A percentile compares a stretch with the other conserved stretches of the same genome.
Evolutionary conservation across 495 filamentous ascomycete species (phyloP).

Genomic region (Trichoderma erinaceum): DNA sequence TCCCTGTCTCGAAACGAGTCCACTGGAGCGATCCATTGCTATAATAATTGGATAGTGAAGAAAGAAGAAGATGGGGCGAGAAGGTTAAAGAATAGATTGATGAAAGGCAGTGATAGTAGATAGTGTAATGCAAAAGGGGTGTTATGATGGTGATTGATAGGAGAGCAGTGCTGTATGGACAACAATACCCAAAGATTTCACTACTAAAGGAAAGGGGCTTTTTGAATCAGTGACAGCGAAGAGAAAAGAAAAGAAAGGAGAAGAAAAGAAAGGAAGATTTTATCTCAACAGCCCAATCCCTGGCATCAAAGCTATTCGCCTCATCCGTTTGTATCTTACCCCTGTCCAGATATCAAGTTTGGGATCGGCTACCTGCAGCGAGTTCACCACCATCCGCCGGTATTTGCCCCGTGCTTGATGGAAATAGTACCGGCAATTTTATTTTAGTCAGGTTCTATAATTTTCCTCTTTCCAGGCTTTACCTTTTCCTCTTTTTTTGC

Average conservation of each 20-base stretch:
- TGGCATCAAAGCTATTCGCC: not conserved
- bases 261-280: not conserved
- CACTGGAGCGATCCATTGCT: not conserved
- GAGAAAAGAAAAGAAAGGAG: not conserved
- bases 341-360: not conserved
- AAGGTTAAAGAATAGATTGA: too few relatives aligned
- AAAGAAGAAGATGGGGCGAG: too few relatives aligned
- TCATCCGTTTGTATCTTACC: conserved; percentile 5
- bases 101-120: not conserved
- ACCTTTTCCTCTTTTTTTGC: not conserved
- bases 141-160: not conserved
- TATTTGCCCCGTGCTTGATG: not conserved
- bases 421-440: not conserved
- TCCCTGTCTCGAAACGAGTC: not conserved
- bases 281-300: not conserved
- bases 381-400: not conserved
- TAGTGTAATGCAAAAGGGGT: too few relatives aligned
- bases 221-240: not conserved
- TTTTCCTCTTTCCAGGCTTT: not conserved
- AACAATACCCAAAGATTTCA: not conserved
- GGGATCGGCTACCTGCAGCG: not conserved
- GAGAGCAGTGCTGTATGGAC: not conserved
- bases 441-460: not conserved
- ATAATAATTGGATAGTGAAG: not conserved
- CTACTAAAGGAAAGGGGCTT: not conserved